A percentile compares a stretch with the other conserved stretches of the same genome.
phyloP scores from a whole-genome alignment of 2,329 filamentous ascomycete genomes.

The Exserohilum rostratum region DNA sequence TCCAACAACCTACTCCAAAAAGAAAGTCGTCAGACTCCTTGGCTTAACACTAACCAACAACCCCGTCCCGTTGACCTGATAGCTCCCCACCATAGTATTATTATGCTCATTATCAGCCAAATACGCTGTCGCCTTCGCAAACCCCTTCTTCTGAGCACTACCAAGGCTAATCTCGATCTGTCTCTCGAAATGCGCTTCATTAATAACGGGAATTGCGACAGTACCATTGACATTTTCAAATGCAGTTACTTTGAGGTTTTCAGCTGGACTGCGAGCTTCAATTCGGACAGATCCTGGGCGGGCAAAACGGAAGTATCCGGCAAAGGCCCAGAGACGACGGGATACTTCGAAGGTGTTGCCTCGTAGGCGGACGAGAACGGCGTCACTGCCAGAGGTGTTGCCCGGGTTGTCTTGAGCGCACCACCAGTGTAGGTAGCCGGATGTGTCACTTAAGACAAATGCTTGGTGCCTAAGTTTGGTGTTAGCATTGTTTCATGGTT shows the following conservation, averaged over 20 bases:
- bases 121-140: conserved; percentile 4
- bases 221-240: conserved; percentile 36
- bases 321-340: conserved; percentile 48
- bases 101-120: conserved; percentile 13
- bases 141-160: not conserved
- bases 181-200: conserved; percentile 26
- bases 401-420: conserved; percentile 38
- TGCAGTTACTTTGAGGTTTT: conserved; percentile 32
- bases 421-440: conserved; percentile 62
- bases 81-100: conserved; percentile 10
- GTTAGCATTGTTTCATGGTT: conserved; percentile 9
- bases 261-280: conserved; percentile 30
- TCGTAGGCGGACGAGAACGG: conserved; percentile 28
- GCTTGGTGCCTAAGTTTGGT: conserved; percentile 29
- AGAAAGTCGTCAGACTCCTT: conserved; percentile 9
- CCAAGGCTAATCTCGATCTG: conserved; percentile 4
- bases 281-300: conserved; percentile 45
- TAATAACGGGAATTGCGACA: conserved; percentile 39
- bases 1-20: conserved; percentile 3
- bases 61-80: not conserved
- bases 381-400: conserved; percentile 25
- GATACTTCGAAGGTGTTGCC: conserved; percentile 36
- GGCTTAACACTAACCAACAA: conserved; percentile 3
- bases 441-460: conserved; percentile 25
- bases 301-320: conserved; percentile 45